phyloP scores from a whole-genome alignment of 2,329 filamentous ascomycete species.

The Colletotrichum higginsianum region DNA sequence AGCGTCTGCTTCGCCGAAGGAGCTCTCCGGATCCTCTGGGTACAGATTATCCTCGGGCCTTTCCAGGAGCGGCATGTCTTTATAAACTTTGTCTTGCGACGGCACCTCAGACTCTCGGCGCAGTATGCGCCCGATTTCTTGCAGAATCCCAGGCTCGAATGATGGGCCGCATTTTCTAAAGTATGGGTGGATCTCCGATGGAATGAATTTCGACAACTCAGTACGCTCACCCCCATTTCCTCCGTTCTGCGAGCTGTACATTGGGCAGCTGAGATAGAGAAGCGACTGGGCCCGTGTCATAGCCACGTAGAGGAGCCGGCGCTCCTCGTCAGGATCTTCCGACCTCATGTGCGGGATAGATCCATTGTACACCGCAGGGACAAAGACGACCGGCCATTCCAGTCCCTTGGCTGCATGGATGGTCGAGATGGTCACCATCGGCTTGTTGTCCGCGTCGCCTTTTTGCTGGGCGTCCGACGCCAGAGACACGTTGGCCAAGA shows the following conservation, averaged over 20 bases:
- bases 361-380: conserved; percentile 90
- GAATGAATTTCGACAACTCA: conserved; percentile 80
- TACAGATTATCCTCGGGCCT: conserved; percentile 77
- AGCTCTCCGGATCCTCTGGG: conserved; percentile 60
- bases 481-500: conserved; percentile 92
- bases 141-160: conserved; percentile 74
- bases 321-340: conserved; percentile 89
- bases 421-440: conserved; percentile 90
- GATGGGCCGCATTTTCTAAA: conserved; percentile 77
- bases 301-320: conserved; percentile 91
- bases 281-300: conserved; percentile 94
- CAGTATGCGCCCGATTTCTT: conserved; percentile 80
- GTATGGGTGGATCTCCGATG: conserved; percentile 54
- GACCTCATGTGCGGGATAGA: conserved; percentile 91
- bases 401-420: conserved; percentile 97
- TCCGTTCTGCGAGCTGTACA: conserved; percentile 73
- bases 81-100: conserved; percentile 67
- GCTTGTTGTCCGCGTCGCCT: conserved; percentile 69
- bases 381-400: conserved; percentile 96
- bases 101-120: conserved; percentile 69
- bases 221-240: conserved; percentile 66
- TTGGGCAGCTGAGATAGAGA: conserved; percentile 86
- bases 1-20: conserved; percentile 8
- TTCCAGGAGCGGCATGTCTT: conserved; percentile 67
- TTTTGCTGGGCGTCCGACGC: conserved; percentile 77